A percentile compares a stretch with the other conserved stretches of the same genome.
Conservation (phyloP, 208 protist species). For the Leishmania tropica region DNA sequence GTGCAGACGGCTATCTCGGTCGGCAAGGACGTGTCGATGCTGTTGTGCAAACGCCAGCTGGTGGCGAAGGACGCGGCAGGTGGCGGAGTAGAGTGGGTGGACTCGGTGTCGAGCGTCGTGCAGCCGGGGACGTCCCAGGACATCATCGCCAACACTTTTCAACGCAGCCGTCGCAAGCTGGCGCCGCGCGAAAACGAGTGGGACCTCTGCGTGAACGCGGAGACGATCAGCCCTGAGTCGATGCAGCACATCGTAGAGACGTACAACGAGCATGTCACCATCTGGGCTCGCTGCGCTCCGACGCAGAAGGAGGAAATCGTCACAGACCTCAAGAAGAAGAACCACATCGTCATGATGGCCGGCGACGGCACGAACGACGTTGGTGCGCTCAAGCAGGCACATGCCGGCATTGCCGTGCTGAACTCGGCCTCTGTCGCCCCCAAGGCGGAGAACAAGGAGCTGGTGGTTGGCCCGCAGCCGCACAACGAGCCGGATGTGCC, state of each 20-base stretch:
- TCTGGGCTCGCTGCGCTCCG: constrained; percentile 92
- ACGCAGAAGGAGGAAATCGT: constrained; percentile 92
- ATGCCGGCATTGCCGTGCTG: constrained; percentile 97
- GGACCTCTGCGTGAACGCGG: constrained; percentile 89
- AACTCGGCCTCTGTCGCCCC: constrained; percentile 78
- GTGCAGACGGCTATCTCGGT: constrained; percentile 97
- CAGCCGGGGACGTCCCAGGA: constrained; percentile 21
- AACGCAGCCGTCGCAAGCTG: constrained; percentile 38
- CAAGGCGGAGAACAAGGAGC: constrained; percentile 32
- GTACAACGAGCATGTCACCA: constrained; percentile 82
- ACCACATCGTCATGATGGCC: constrained; percentile 91
- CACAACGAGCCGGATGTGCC: constrained; percentile 90
- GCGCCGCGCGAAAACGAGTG: constrained; percentile 55
- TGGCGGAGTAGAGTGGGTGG: constrained; percentile 59
- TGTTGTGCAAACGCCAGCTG: constrained; percentile 70
- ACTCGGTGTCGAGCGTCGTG: constrained; percentile 50
- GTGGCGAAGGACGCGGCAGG: constrained; percentile 35
- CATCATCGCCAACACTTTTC: constrained; percentile 68
- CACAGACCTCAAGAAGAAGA: constrained; percentile 82
- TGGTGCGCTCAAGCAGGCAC: constrained; percentile 98
- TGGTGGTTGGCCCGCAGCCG: constrained; percentile 59
- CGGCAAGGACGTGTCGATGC: constrained; percentile 89
- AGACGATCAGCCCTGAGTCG: constrained; percentile 39
- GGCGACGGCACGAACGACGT: constrained; percentile 98
- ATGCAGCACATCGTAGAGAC: constrained; percentile 55